These are phyloP conservation scores for Ichthyophthirius multifiliis DNA, from an alignment of 169 alveolate genomes.

Conservation along the genomic window DNA sequence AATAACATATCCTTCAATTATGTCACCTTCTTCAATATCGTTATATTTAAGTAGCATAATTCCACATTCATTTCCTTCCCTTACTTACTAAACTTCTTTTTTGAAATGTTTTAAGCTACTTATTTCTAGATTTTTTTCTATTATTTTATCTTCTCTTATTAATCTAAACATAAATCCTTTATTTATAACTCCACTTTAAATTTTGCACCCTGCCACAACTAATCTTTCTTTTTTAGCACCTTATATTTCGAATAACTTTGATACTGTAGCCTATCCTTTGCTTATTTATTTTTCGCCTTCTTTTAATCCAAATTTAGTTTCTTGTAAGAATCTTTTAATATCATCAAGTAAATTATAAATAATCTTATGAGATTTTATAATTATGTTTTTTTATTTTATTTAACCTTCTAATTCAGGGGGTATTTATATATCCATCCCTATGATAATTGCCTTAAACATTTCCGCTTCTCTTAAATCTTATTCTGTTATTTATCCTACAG, in stretches of 20 bases:
- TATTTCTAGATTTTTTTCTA: conserved; percentile 38
- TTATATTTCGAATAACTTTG: conserved; percentile 38
- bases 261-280: conserved; percentile 50
- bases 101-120: conserved; percentile 47
- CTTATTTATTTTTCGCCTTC: neutral
- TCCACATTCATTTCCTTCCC: conserved; percentile 69
- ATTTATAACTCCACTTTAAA: conserved; percentile 39
- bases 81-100: conserved; percentile 49
- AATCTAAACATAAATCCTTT: conserved; percentile 41
- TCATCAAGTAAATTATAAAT: conserved; percentile 86
- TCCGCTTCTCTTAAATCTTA: conserved; percentile 73
- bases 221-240: conserved; percentile 11
- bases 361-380: conserved; percentile 77
- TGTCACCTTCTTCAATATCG: conserved; percentile 54
- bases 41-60: conserved; percentile 36
- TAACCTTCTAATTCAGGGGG: conserved; percentile 29
- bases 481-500: conserved; percentile 85
- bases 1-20: conserved; percentile 36
- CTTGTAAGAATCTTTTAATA: conserved; percentile 62
- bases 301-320: conserved; percentile 6
- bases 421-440: conserved; percentile 63
- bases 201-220: conserved; percentile 50
- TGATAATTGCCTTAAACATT: conserved; percentile 58
- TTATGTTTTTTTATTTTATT: conserved; percentile 38
- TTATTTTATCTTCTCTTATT: conserved; percentile 40